Evolutionary conservation across 2,329 filamentous ascomycete genomes (phyloP).

Genomic region (Colletotrichum sp.): DNA sequence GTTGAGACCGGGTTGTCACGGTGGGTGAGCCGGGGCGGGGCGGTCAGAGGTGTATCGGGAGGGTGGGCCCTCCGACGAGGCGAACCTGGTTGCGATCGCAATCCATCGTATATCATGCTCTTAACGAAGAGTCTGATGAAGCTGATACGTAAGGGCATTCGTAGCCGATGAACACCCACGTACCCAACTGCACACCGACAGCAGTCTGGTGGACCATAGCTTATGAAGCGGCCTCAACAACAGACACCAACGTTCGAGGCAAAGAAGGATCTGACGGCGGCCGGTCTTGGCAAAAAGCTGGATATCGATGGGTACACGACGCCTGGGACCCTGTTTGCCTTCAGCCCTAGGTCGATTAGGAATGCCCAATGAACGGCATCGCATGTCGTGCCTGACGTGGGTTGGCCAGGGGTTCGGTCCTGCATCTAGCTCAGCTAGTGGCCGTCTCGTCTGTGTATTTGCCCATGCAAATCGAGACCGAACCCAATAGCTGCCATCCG

Average conservation of each 20-base stretch:
- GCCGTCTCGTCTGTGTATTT: background rate
- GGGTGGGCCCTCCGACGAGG: background rate
- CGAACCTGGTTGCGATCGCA: background rate
- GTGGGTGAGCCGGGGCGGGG: background rate
- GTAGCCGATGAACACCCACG: background rate
- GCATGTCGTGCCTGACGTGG: slow-evolving; percentile 10
- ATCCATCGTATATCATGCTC: background rate
- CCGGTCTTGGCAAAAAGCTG: background rate
- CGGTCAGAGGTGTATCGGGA: background rate
- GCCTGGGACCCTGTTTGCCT: background rate
- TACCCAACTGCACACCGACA: background rate
- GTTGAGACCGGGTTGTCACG: background rate
- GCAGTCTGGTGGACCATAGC: background rate
- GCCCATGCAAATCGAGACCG: background rate
- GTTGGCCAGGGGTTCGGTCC: background rate
- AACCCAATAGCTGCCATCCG: background rate
- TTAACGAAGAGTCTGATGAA: background rate
- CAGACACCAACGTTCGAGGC: background rate
- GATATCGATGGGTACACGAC: background rate
- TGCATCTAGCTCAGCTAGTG: background rate
- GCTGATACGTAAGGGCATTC: slow-evolving; percentile 11
- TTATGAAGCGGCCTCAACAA: background rate
- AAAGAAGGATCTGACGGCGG: background rate
- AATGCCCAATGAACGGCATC: background rate
- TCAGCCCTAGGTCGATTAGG: slow-evolving; percentile 6